These are phyloP conservation scores for Suhomyces taliae DNA, from an alignment of 1,139 yeast species.

Conservation along the genomic window DNA sequence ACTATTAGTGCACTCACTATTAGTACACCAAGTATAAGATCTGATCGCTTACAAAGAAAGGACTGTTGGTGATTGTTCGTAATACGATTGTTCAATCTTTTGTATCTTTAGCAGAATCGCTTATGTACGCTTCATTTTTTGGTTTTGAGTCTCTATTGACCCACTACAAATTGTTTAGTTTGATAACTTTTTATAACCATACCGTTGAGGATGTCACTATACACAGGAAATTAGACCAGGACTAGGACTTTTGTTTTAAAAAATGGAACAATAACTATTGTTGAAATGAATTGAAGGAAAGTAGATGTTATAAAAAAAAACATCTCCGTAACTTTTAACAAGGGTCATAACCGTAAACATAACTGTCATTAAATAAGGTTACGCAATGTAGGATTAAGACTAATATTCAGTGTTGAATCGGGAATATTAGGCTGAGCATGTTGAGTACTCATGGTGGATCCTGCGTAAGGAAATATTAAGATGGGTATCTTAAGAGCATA, in stretches of 20 bases:
- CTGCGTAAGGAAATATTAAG: conserved; percentile 29
- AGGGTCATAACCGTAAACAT: conserved; percentile 17
- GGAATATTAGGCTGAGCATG: conserved; percentile 22
- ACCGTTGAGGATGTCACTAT: conserved; percentile 35
- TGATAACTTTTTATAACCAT: conserved; percentile 18
- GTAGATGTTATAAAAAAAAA: not conserved
- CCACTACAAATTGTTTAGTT: not conserved
- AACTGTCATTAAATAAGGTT: conserved; percentile 15
- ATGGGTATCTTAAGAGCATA: not conserved
- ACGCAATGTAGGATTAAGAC: conserved; percentile 14
- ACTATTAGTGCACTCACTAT: too few relatives aligned
- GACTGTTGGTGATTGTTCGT: too few relatives aligned
- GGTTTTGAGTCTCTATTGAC: too few relatives aligned
- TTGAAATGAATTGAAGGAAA: conserved; percentile 27
- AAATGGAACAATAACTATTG: conserved; percentile 16
- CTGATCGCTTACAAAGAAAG: too few relatives aligned
- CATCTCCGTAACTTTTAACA: conserved; percentile 11
- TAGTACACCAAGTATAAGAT: too few relatives aligned
- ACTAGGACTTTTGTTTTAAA: conserved; percentile 8
- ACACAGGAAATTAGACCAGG: conserved; percentile 24
- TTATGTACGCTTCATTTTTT: too few relatives aligned
- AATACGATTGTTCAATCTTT: too few relatives aligned
- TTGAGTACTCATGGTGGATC: conserved; percentile 26
- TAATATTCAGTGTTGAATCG: conserved; percentile 12
- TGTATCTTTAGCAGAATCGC: too few relatives aligned